Evolutionary conservation across 2,329 filamentous ascomycete species (phyloP), one percentile per base, ranked within the genome.

Genomic region (Penicillium sp.): DNA sequence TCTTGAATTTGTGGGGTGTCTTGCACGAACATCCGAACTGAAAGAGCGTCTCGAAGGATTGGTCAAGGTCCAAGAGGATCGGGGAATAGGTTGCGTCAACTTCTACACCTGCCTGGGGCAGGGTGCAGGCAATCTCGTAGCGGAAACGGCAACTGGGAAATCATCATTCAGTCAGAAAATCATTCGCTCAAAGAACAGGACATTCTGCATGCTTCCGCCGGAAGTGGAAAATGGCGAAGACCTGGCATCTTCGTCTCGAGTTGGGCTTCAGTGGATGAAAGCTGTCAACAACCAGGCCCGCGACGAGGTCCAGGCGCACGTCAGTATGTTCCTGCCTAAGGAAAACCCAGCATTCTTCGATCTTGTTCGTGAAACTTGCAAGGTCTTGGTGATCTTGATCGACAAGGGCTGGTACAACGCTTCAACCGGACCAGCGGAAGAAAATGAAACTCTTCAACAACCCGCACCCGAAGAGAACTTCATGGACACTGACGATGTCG

Each of bases 1-100:
- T 76, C 86, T 99, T 28, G 91, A 95, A 75, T 99, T 98, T 70
- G 91, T 98, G 1, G 92, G 92, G 2, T 96, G 92, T 70, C 84
- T 99, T 7, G 90, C 90, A 50, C 87, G 91, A n/a, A 87, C 87
- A 4, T 90, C 93, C 68, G 92, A 96, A 71, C 81, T 98, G 64
- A 87, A 88, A 67, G 85, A 87, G 70, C 86, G 95, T 35, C 83
- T 96, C 10, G 79, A 82, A n/a, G 83, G 81, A 61, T 82, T 97
- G 73, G 82, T 85, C n/a, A 81, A 83, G 59, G 79, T 93, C 20
- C 83, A 87, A 37, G 75, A 81, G 48, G 86, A 90, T 59, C 83
- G 91, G 14, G 83, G 82, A 12, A 83, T 97, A 14, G 90, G 90
- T 2, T 96, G 93, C 72, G 88, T 87, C 14, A 95, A 97, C 72